Evolutionary conservation across 805 yeast species (phyloP).

Genomic region (Schwanniomyces occidentalis): DNA sequence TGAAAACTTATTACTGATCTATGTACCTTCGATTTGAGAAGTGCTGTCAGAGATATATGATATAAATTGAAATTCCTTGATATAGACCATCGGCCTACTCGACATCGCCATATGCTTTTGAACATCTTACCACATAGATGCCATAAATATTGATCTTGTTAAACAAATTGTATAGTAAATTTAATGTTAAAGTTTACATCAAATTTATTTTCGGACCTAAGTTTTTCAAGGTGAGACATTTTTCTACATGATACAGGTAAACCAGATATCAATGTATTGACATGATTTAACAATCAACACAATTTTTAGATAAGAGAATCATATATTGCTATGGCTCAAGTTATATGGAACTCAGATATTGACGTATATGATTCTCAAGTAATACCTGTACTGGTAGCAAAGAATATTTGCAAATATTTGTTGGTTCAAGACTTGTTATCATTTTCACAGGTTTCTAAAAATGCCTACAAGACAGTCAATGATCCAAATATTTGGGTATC

Average conservation of each 20-base stretch:
- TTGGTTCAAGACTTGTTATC: conserved; percentile 38
- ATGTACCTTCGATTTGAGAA: background rate
- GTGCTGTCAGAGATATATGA: background rate
- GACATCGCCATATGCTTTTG: conserved; percentile 8
- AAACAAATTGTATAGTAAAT: too few relatives aligned
- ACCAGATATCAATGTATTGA: too few relatives aligned
- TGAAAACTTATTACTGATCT: conserved; percentile 2
- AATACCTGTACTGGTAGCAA: conserved; percentile 41
- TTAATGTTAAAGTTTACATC: too few relatives aligned
- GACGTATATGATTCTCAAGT: conserved; percentile 42
- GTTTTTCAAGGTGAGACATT: too few relatives aligned
- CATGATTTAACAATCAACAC: too few relatives aligned
- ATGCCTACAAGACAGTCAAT: conserved; percentile 37
- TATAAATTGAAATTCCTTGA: background rate
- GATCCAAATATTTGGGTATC: conserved; percentile 42
- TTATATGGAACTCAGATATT: conserved; percentile 47
- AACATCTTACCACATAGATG: conserved; percentile 10
- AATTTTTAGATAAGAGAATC: too few relatives aligned
- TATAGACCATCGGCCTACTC: conserved; percentile 4
- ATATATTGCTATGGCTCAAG: conserved; percentile 36
- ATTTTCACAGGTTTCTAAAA: conserved; percentile 39
- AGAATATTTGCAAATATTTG: conserved; percentile 32
- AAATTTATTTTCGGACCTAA: too few relatives aligned
- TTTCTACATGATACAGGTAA: too few relatives aligned
- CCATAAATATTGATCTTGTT: too few relatives aligned